phyloP scores from a whole-genome alignment of 2,329 filamentous ascomycete species.

The Diaporthe eres region DNA sequence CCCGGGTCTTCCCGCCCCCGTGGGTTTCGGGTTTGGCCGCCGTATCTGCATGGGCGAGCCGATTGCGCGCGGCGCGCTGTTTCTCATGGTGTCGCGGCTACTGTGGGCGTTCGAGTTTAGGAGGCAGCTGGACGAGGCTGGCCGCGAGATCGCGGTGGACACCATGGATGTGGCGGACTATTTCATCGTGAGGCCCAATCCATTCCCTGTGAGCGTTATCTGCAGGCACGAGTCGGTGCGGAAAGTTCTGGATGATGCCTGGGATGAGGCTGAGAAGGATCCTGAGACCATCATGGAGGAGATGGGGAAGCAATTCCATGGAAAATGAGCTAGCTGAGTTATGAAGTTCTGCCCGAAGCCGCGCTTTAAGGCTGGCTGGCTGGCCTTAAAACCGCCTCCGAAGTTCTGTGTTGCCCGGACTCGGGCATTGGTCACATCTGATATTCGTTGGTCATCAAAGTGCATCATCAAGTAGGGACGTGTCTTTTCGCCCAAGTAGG shows the following conservation, averaged over 20 bases:
- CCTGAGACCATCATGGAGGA: conserved; percentile 10
- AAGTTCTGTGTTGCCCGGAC: no score
- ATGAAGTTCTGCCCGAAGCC: neutral
- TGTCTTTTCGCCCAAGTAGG: no score
- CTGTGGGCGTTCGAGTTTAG: conserved; percentile 65
- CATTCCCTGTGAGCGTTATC: neutral
- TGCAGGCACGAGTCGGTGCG: neutral
- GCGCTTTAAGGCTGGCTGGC: no score
- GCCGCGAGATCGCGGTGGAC: conserved; percentile 39
- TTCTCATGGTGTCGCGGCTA: conserved; percentile 56
- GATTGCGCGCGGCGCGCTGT: conserved; percentile 63
- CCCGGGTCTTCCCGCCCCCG: conserved; percentile 46
- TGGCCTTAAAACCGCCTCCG: no score
- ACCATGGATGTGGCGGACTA: conserved; percentile 4
- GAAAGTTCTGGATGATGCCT: neutral
- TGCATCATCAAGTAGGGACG: no score
- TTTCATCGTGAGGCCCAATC: conserved; percentile 21
- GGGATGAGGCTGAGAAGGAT: conserved; percentile 16
- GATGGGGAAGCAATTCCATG: neutral
- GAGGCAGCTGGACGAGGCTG: conserved; percentile 46
- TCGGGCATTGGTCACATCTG: no score
- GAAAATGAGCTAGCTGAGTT: neutral
- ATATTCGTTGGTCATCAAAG: no score
- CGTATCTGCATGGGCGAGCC: conserved; percentile 59
- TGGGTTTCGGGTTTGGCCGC: conserved; percentile 64